These are phyloP conservation scores for Achlya hypogyna DNA, from an alignment of 352 stramenopile species.

Conservation along the genomic window DNA sequence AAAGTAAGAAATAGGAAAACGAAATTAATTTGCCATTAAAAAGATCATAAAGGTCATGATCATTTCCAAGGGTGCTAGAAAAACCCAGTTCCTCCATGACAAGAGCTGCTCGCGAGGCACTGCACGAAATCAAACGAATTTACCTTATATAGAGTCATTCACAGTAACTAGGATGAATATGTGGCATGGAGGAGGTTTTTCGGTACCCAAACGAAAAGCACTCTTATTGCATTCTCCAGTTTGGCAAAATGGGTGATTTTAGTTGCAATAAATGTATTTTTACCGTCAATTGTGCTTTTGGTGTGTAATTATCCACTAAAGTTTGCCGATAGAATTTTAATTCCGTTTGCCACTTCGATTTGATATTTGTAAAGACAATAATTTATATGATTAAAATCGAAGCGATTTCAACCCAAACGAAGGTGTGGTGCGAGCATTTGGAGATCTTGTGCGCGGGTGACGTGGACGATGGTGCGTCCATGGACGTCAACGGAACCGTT, in stretches of 20 bases:
- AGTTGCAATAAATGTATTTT: neutral
- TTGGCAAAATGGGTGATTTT: slow-evolving; percentile 1
- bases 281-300: neutral
- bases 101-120: neutral
- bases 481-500: neutral
- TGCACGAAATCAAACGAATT: neutral
- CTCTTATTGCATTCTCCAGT: neutral
- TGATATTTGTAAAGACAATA: neutral
- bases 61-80: neutral
- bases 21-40: too few relatives aligned
- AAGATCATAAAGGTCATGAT: too few relatives aligned
- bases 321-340: too few relatives aligned
- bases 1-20: too few relatives aligned
- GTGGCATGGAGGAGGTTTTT: too few relatives aligned
- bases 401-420: neutral
- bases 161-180: neutral
- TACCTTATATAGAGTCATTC: neutral
- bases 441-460: neutral
- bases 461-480: neutral
- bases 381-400: neutral
- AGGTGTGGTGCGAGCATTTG: neutral
- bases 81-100: neutral
- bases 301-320: too few relatives aligned
- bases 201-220: neutral
- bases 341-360: too few relatives aligned